Evolutionary conservation across 306 rosid species (phyloP).

Genomic region (Arachis stenosperma): DNA sequence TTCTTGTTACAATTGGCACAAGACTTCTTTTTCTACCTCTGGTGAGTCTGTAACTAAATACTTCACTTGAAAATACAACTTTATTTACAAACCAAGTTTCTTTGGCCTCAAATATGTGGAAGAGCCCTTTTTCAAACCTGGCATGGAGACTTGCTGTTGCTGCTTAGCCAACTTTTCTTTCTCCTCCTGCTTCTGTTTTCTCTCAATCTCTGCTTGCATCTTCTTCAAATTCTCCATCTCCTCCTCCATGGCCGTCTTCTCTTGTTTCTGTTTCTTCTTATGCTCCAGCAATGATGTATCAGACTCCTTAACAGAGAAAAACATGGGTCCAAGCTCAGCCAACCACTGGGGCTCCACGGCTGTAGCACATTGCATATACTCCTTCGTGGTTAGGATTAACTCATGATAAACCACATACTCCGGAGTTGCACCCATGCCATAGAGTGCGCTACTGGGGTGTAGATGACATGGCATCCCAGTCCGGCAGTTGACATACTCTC

Average conservation of each 20-base stretch:
- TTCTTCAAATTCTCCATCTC: constrained; percentile 95
- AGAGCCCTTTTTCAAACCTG: constrained; percentile 79
- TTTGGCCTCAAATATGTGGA: constrained; percentile 84
- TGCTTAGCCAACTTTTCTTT: constrained; percentile 64
- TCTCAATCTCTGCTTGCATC: constrained; percentile 74
- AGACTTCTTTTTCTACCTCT: not conserved
- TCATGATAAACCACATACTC: constrained; percentile 92
- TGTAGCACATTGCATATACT: constrained; percentile 98
- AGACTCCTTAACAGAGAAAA: constrained; percentile 94
- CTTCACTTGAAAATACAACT: constrained; percentile 21
- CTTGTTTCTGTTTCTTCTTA: constrained; percentile 87
- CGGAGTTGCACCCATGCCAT: constrained; percentile 97
- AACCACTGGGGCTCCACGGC: constrained; percentile 98
- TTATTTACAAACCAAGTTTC: constrained; percentile 72
- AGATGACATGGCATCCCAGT: constrained; percentile 95
- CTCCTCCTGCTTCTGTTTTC: constrained; percentile 58
- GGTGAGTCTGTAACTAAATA: not conserved
- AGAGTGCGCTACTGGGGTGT: constrained; percentile 97
- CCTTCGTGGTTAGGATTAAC: constrained; percentile 78
- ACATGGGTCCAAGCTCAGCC: constrained; percentile 98
- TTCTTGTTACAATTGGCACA: constrained; percentile 17
- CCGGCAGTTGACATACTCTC: constrained; percentile 87
- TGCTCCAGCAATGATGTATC: constrained; percentile 92
- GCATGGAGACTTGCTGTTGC: constrained; percentile 76
- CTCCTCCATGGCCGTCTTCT: constrained; percentile 93